These are phyloP conservation scores for Podospora comata DNA, from an alignment of 495 filamentous ascomycete species.

Conservation along the genomic window DNA sequence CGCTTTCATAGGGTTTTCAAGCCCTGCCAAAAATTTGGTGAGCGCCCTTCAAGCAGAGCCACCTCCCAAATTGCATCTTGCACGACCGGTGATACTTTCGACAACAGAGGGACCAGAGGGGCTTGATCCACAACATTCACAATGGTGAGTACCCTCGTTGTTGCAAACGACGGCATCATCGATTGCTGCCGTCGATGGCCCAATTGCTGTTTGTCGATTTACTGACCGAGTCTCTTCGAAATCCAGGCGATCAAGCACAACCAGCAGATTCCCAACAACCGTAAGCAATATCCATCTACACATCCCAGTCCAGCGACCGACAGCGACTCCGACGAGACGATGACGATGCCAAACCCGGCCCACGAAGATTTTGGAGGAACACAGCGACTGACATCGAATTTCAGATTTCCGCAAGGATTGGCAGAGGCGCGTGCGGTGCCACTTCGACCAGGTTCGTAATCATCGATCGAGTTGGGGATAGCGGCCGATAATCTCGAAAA, in stretches of 20 bases:
- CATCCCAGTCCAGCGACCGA: not conserved
- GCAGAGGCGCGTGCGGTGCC: slow-evolving; percentile 94
- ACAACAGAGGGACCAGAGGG: slow-evolving; percentile 34
- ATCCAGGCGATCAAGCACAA: slow-evolving; percentile 95
- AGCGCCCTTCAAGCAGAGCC: slow-evolving; percentile 28
- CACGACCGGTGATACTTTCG: slow-evolving; percentile 36
- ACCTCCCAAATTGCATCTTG: slow-evolving; percentile 42
- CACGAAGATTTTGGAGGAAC: slow-evolving; percentile 21
- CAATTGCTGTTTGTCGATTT: slow-evolving; percentile 19
- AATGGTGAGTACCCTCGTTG: slow-evolving; percentile 31
- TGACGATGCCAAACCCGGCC: slow-evolving; percentile 19
- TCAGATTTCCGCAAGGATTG: slow-evolving; percentile 99
- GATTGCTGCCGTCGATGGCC: slow-evolving; percentile 12
- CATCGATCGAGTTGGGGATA: slow-evolving; percentile 2
- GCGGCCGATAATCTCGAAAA: slow-evolving; percentile 12
- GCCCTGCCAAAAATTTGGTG: slow-evolving; percentile 48
- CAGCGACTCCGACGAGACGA: not conserved
- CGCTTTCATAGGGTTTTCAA: slow-evolving; percentile 46
- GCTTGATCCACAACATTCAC: slow-evolving; percentile 41
- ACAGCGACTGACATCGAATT: slow-evolving; percentile 26
- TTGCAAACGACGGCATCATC: slow-evolving; percentile 16
- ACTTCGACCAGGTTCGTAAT: slow-evolving; percentile 94
- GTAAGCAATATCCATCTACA: slow-evolving; percentile 52
- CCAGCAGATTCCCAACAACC: slow-evolving; percentile 97
- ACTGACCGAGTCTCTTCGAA: not conserved